These are phyloP conservation scores for Podosphaera aphanis DNA, from an alignment of 2,329 filamentous ascomycete species.

Conservation along the genomic window DNA sequence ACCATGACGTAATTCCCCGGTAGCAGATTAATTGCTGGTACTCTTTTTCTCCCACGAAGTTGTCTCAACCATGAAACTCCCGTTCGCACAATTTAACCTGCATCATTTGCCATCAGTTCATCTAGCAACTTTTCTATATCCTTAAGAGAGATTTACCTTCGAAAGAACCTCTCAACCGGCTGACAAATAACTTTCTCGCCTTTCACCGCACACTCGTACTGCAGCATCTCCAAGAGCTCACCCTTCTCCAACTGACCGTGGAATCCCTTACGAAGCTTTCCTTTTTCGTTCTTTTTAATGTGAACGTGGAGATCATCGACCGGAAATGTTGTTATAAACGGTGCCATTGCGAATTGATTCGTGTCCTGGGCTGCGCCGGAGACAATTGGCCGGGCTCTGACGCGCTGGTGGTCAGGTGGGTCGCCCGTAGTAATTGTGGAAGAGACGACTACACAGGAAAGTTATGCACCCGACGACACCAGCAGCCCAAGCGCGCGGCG, in stretches of 20 bases:
- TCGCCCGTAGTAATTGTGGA: background rate
- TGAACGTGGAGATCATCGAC: conserved; percentile 8
- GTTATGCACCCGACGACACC: conserved; percentile 1
- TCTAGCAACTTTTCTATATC: no score
- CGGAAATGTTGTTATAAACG: background rate
- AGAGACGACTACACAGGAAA: background rate
- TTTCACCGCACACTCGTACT: conserved; percentile 35
- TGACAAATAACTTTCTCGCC: conserved; percentile 26
- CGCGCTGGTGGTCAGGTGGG: background rate
- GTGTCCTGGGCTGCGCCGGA: background rate
- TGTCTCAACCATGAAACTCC: conserved; percentile 36
- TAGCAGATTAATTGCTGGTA: background rate
- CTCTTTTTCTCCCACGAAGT: conserved; percentile 30
- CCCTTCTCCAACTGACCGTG: conserved; percentile 30
- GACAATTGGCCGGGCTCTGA: background rate
- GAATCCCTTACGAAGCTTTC: conserved; percentile 25
- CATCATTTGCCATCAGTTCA: conserved; percentile 1
- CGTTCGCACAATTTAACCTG: conserved; percentile 35
- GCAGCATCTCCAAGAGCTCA: conserved; percentile 32
- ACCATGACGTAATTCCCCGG: no score
- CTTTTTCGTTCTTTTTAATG: conserved; percentile 23
- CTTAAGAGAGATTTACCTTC: conserved; percentile 21
- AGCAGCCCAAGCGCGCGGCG: conserved; percentile 17
- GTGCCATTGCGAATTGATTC: background rate
- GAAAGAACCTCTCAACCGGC: conserved; percentile 34